Conservation (phyloP, 176 grass and related monocot genomes). For the Zea mays region Zm-B73-REFERENCE-NAM-5.0 NC_050096.1:62469001-62469500, state of each 20-base stretch:
- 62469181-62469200: not conserved
- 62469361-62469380: not conserved
- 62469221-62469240: not conserved
- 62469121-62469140: too few relatives aligned
- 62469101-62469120: too few relatives aligned
- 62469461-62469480: constrained; percentile 30
- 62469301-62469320: too few relatives aligned
- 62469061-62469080: too few relatives aligned
- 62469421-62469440: not conserved
- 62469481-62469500: constrained; percentile 18
- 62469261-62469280: too few relatives aligned
- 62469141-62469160: too few relatives aligned
- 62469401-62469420: not conserved
- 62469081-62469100: too few relatives aligned
- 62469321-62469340: too few relatives aligned
- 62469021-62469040: not conserved
- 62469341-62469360: not conserved
- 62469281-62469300: not conserved
- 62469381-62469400: not conserved
- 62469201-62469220: not conserved
- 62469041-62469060: too few relatives aligned
- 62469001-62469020: not conserved
- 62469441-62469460: not conserved
- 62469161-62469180: not conserved
- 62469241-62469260: not conserved